phyloP scores from a whole-genome alignment of 495 filamentous ascomycete genomes.

The Xylona heveae region DNA sequence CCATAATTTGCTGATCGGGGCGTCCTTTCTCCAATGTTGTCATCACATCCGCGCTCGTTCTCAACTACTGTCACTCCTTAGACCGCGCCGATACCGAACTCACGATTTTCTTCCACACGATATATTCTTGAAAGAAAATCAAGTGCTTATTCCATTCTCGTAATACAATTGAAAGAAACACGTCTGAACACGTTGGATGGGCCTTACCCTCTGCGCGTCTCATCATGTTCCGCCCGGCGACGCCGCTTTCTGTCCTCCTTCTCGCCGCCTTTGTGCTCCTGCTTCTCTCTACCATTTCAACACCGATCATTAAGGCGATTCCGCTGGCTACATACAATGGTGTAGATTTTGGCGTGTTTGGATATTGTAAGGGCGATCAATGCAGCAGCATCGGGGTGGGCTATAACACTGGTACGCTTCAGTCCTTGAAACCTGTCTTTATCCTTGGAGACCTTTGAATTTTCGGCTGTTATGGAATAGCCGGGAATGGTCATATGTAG shows the following conservation, averaged over 20 bases:
- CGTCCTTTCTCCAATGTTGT: no score
- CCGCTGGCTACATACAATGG: constrained; percentile 57
- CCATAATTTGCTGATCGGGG: no score
- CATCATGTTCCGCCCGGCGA: constrained; percentile 70
- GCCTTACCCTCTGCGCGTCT: no score
- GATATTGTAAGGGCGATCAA: constrained; percentile 42
- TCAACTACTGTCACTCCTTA: no score
- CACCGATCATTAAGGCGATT: constrained; percentile 71
- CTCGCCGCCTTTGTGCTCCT: constrained; percentile 70
- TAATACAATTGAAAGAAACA: no score
- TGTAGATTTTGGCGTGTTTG: constrained; percentile 82
- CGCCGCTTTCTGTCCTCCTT: constrained; percentile 71
- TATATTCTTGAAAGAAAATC: no score
- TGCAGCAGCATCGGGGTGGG: constrained; percentile 67
- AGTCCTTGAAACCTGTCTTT: constrained; percentile 6
- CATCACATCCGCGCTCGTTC: no score
- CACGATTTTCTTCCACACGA: no score
- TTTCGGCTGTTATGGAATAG: not conserved
- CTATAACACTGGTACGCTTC: constrained; percentile 70
- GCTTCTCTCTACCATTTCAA: constrained; percentile 75
- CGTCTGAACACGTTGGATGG: no score
- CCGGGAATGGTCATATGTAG: no score
- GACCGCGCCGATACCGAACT: no score
- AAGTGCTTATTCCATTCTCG: no score
- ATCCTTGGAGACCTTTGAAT: constrained; percentile 1